phyloP scores from a whole-genome alignment of 345 rosid genomes.

The Iberis pinnata region DNA sequence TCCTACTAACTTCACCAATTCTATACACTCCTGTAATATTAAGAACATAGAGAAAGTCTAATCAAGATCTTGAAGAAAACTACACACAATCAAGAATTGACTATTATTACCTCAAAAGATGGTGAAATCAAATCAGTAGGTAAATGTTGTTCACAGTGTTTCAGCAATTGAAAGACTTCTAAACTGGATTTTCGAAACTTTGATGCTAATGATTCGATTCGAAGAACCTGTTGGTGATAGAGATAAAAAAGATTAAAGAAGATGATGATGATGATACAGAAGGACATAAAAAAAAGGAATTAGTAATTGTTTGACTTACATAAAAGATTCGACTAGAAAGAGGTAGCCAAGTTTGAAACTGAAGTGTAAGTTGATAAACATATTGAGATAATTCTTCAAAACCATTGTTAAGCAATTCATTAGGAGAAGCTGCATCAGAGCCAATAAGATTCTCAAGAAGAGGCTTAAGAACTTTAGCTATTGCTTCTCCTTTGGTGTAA shows the following conservation, averaged over 20 bases:
- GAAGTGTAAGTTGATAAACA: conserved; percentile 53
- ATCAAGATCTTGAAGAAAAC: background rate
- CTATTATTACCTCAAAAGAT: conserved; percentile 62
- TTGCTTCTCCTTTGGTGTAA: conserved; percentile 59
- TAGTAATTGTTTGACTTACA: conserved; percentile 38
- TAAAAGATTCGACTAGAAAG: conserved; percentile 65
- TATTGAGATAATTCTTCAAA: conserved; percentile 62
- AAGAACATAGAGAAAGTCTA: background rate
- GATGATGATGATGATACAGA: background rate
- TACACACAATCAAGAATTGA: background rate
- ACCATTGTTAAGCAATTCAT: conserved; percentile 48
- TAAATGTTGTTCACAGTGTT: conserved; percentile 48
- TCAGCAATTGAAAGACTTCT: conserved; percentile 59
- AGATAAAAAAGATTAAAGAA: background rate
- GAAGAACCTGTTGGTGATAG: conserved; percentile 60
- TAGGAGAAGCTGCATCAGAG: conserved; percentile 49
- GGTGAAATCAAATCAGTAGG: conserved; percentile 59
- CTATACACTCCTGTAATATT: conserved; percentile 51
- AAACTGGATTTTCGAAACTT: conserved; percentile 49
- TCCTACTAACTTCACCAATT: conserved; percentile 55
- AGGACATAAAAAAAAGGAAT: background rate
- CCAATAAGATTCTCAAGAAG: conserved; percentile 57
- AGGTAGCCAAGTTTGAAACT: conserved; percentile 60
- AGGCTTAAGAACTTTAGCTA: conserved; percentile 68
- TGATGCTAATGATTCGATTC: conserved; percentile 53